A percentile compares a stretch with the other conserved stretches of the same genome.
Conservation (phyloP, 1,284 basidiomycete genomes). For the Ceraceosorus guamensis region DNA sequence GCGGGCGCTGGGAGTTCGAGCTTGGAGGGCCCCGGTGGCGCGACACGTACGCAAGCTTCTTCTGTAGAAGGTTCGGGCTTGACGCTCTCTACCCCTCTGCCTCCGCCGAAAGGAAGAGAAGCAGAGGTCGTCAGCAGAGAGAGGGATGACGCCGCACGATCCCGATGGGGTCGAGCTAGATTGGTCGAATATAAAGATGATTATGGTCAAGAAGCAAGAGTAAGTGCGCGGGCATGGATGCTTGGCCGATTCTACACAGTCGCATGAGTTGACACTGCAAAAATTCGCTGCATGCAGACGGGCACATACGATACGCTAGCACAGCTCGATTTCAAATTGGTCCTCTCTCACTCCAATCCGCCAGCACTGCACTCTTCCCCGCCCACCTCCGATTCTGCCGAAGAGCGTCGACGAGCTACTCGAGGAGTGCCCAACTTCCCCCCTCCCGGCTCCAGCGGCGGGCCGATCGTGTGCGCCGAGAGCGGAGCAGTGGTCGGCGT, state of each 20-base stretch:
- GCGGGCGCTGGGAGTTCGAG: not conserved
- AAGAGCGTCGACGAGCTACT: no score
- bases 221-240: constrained; percentile 1
- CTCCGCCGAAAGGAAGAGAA: constrained; percentile 20
- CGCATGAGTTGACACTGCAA: no score
- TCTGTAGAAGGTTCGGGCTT: not conserved
- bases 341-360: constrained; percentile 4
- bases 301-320: constrained; percentile 65
- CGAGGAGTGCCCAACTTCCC: constrained; percentile 51
- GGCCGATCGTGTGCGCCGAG: constrained; percentile 62
- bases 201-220: constrained; percentile 29
- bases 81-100: constrained; percentile 1
- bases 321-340: constrained; percentile 52
- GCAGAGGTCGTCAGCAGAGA: constrained; percentile 23
- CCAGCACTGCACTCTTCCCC: constrained; percentile 8
- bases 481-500: constrained; percentile 64
- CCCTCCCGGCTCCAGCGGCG: constrained; percentile 64
- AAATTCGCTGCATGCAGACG: constrained; percentile 38
- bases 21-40: not conserved
- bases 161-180: constrained; percentile 38
- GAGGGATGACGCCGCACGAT: constrained; percentile 25
- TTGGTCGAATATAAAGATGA: constrained; percentile 43
- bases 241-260: not conserved
- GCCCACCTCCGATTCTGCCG: not conserved
- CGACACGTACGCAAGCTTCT: no score